phyloP scores from a whole-genome alignment of 2,329 filamentous ascomycete species.

The Alternaria conjuncta region DNA sequence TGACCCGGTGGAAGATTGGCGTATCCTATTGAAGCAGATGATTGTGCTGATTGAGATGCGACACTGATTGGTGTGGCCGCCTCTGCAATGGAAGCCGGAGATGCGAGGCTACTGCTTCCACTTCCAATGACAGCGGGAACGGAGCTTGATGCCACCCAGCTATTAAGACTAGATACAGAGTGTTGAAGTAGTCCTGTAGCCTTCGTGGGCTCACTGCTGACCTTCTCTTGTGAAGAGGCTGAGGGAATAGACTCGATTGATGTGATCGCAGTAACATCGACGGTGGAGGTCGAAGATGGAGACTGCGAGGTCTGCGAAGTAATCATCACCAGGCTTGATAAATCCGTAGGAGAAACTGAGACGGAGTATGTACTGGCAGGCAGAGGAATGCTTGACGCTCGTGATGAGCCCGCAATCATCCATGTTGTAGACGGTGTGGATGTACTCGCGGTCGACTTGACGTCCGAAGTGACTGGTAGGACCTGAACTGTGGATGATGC shows the following conservation, averaged over 20 bases:
- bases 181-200: not conserved
- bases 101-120: not conserved
- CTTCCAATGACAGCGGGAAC: not conserved
- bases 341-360: not conserved
- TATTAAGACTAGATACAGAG: not conserved
- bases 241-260: not conserved
- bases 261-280: not conserved
- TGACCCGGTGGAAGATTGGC: not conserved
- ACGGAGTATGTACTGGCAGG: no score
- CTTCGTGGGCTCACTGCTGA: not conserved
- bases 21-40: not conserved
- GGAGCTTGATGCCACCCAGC: not conserved
- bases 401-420: not conserved
- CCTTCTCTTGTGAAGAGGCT: not conserved
- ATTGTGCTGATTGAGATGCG: not conserved
- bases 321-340: not conserved
- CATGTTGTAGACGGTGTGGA: not conserved
- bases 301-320: not conserved
- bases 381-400: not conserved
- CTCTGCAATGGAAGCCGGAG: not conserved
- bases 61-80: not conserved
- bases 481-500: not conserved
- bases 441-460: not conserved
- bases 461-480: not conserved
- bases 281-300: not conserved